A percentile compares a stretch with the other conserved stretches of the same genome.
Evolutionary conservation across 179 eudicot genomes (phyloP).

Genomic region (Beta macrorhiza): DNA sequence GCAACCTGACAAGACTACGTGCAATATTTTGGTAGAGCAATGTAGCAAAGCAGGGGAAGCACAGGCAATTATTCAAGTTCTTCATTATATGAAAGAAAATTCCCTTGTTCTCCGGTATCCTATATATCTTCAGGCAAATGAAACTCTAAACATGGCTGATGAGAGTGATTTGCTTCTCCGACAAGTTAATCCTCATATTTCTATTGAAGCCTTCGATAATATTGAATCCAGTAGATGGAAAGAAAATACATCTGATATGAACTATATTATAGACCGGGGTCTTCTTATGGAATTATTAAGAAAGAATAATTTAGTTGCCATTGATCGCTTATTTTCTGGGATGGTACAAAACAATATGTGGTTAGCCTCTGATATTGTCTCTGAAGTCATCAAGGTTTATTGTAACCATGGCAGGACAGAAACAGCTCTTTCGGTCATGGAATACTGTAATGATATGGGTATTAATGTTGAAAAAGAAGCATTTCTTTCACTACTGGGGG

Average conservation of each 20-base stretch:
- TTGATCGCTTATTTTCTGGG: conserved; percentile 45
- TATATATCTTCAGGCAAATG: conserved; percentile 52
- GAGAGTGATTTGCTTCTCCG: conserved; percentile 55
- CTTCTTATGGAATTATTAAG: conserved; percentile 44
- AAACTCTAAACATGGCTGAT: conserved; percentile 48
- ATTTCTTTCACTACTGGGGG: conserved; percentile 62
- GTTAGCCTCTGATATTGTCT: conserved; percentile 46
- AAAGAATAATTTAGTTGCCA: conserved; percentile 48
- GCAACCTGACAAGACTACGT: conserved; percentile 80
- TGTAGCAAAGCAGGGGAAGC: conserved; percentile 54
- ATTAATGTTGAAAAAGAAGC: conserved; percentile 41
- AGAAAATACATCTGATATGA: conserved; percentile 15
- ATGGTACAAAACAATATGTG: conserved; percentile 36
- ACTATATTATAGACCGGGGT: conserved; percentile 37
- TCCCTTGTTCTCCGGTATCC: conserved; percentile 64
- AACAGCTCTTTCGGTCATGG: conserved; percentile 55
- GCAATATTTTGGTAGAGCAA: conserved; percentile 71
- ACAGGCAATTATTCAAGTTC: conserved; percentile 52
- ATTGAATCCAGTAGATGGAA: conserved; percentile 17
- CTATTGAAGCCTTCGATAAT: conserved; percentile 23
- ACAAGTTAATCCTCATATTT: conserved; percentile 68
- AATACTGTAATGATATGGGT: conserved; percentile 46
- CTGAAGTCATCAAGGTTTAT: conserved; percentile 49
- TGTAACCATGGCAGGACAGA: conserved; percentile 38
- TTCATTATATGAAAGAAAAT: conserved; percentile 68